Evolutionary conservation across 805 yeast species (phyloP), one percentile per base, ranked within the genome.

Genomic region (Kodamaea restingae): DNA sequence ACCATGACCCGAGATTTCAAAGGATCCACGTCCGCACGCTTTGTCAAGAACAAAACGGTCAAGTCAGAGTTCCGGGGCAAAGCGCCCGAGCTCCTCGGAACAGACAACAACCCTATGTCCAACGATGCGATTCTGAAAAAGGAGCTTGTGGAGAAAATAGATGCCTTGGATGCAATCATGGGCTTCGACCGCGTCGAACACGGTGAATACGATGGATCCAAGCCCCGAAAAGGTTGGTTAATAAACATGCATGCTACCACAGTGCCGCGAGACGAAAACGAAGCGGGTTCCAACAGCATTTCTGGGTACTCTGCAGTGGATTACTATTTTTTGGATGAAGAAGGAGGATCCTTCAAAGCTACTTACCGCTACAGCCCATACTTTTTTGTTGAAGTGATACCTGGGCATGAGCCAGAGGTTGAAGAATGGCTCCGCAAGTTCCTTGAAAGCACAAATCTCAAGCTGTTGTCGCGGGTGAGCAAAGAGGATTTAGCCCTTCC

Each of bases 341-440:
- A 90, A 58, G 99, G 99, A 35, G 98, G 97, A 5, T 79, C 85
- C 32, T 93, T 95, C 68, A 93, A 91, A 56, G 81, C 88, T 3
- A 83, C 95, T 1, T 61, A 86, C 10, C 83, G 75, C 42, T 86
- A 76, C 55, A 88, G 87, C 50, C 99, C 99, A 0, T 93, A 93
- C 58, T 85, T 93, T 54, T 76, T 83, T 37, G 63, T 93, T 8
- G 71, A 78, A 2, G 78, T 87, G 46, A 67, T 75, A n/a, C 75
- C 75, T 1, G 78, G 79, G 1, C 61, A 63, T 12, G 87, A 81
- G 43, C 60, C 76, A 2, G 97, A 86, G 46, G 87, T 88, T 3
- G 98, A 93, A 60, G 98, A 93, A 54, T 83, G 76, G 56, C 48
- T 88, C 38, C 76, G 83, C 47, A 80, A 81, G 51, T 59, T 68